These are phyloP conservation scores for Quercus parvula DNA, from an alignment of 306 rosid genomes.

Conservation along the genomic window DNA sequence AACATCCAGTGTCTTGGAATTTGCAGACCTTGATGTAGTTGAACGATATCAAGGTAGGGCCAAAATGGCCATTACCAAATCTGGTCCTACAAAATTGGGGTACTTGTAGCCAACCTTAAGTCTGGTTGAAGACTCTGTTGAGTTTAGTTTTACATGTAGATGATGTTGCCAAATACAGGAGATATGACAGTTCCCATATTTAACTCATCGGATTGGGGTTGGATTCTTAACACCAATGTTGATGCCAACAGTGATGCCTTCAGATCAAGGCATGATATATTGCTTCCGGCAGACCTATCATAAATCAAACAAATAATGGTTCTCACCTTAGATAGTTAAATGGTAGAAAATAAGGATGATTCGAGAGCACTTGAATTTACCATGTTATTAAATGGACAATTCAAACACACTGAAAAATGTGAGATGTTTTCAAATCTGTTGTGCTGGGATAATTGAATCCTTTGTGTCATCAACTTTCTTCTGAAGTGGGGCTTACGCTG, in stretches of 20 bases:
- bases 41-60: not conserved
- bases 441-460: not conserved
- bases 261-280: not conserved
- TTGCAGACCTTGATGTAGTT: not conserved
- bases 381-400: not conserved
- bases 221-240: not conserved
- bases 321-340: not conserved
- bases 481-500: not conserved
- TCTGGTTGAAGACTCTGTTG: not conserved
- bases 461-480: not conserved
- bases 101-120: not conserved
- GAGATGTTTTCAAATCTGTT: not conserved
- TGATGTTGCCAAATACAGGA: not conserved
- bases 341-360: not conserved
- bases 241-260: not conserved
- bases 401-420: not conserved
- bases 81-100: not conserved
- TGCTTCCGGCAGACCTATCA: not conserved
- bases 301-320: not conserved
- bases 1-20: not conserved
- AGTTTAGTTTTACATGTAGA: not conserved
- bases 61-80: not conserved
- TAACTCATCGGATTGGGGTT: not conserved
- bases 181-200: not conserved
- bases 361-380: not conserved